Base-by-base conservation (phyloP, 1,284 basidiomycete species). In the Ceratobasidium sp. region DNA sequence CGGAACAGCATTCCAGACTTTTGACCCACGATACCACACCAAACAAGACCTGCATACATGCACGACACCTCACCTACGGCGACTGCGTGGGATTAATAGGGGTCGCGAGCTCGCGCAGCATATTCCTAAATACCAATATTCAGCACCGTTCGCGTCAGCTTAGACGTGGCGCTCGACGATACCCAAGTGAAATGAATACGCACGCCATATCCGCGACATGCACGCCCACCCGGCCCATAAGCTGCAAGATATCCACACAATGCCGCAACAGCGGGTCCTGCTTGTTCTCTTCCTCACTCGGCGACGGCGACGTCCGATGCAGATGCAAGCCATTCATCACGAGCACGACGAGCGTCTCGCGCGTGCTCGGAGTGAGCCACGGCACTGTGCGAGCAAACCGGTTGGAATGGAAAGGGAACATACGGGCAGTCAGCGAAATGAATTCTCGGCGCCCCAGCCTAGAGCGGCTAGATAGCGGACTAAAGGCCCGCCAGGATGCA, bases 201-300 rank as follows among this genome's bases (percentile, higher is more conserved):
- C 46, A 69, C 66, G 66, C 66, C 66, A 69, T 69, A 52, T 69
- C 66, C 38, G 66, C 66, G 23, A 69, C 66, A 58, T 69, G 66
- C 32, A 69, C 66, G 26, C 66, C 66, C 28, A 69, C 66, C 35
- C 66, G 50, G n/a, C 66, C 54, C 66, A 69, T 58, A 30, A 57
- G 54, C 28, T 57, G 66, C 52, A 69, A 58, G 26, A 69, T 55
- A 46, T 69, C 54, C 8, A 69, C 54, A 21, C 66, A 69, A 35
- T 69, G 44, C 44, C 35, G 66, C 38, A 69, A 43, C 13, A 69
- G 26, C 21, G 41, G 14, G 21, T 46, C 66, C 30, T 69, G 66
- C 23, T 57, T 35, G 18, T 28, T n/a, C 23, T 46, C 66, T 21
- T 26, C 30, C 41, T 61, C 41, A 16, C 58, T 43, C 28, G 38